These are phyloP conservation scores for Amphirosellinia nigrospora DNA, from an alignment of 495 filamentous ascomycete genomes.

Conservation along the genomic window DNA sequence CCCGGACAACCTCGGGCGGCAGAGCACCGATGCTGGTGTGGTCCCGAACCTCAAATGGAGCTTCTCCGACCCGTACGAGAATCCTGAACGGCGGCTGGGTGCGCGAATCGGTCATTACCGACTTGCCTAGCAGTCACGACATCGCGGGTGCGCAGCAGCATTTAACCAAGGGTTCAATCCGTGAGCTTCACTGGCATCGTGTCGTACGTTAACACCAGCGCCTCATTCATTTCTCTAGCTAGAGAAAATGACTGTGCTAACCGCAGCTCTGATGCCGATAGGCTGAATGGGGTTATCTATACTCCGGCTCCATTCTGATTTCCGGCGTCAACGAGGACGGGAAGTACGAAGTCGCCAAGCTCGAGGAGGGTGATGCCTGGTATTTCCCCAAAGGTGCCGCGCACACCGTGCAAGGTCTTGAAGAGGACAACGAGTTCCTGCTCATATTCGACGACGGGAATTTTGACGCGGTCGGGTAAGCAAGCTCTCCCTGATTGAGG, in stretches of 20 bases:
- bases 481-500: neutral
- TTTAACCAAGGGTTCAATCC: slow-evolving; percentile 65
- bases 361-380: slow-evolving; percentile 68
- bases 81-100: slow-evolving; percentile 68
- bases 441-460: slow-evolving; percentile 69
- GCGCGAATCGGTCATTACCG: slow-evolving; percentile 66
- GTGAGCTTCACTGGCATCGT: slow-evolving; percentile 72
- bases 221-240: neutral
- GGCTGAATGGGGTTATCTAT: slow-evolving; percentile 72
- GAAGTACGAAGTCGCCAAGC: slow-evolving; percentile 57
- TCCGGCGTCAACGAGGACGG: slow-evolving; percentile 67
- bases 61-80: slow-evolving; percentile 65
- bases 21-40: slow-evolving; percentile 63
- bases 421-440: slow-evolving; percentile 69
- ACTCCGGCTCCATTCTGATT: slow-evolving; percentile 60
- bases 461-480: slow-evolving; percentile 53
- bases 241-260: neutral
- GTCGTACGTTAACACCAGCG: slow-evolving; percentile 49
- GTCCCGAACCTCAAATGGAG: slow-evolving; percentile 70
- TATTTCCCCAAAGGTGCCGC: slow-evolving; percentile 70
- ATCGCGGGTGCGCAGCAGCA: slow-evolving; percentile 69
- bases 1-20: slow-evolving; percentile 63
- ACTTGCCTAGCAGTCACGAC: slow-evolving; percentile 64
- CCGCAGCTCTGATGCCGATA: slow-evolving; percentile 28
- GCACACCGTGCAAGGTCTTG: slow-evolving; percentile 63